A percentile compares a stretch with the other conserved stretches of the same genome.
Evolutionary conservation across 2,329 filamentous ascomycete genomes (phyloP).

Genomic region (Exophiala alcalophila): DNA sequence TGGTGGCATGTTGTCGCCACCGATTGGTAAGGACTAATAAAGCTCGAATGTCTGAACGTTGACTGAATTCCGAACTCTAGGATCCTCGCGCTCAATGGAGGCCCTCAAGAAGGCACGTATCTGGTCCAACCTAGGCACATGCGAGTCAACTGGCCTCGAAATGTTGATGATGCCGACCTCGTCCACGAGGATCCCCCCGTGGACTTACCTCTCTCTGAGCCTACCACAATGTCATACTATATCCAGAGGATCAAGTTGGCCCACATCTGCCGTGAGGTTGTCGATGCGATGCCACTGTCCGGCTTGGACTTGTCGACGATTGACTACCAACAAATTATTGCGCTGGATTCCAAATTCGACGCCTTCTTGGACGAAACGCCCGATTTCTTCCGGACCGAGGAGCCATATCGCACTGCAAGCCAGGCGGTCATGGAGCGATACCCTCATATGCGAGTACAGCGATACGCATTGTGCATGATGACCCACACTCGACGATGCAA

Average conservation of each 20-base stretch:
- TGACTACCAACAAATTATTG: slow-evolving; percentile 40
- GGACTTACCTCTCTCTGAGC: slow-evolving; percentile 35
- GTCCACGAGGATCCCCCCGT: slow-evolving; percentile 18
- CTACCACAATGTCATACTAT: slow-evolving; percentile 47
- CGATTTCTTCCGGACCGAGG: slow-evolving; percentile 39
- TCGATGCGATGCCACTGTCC: slow-evolving; percentile 37
- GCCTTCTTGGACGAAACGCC: slow-evolving; percentile 36
- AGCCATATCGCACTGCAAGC: slow-evolving; percentile 31
- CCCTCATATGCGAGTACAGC: slow-evolving; percentile 37
- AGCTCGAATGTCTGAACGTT: too few relatives aligned
- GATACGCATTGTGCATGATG: slow-evolving; percentile 37
- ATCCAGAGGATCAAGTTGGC: slow-evolving; percentile 44
- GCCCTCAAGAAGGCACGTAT: slow-evolving; percentile 47
- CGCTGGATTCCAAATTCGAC: slow-evolving; percentile 38
- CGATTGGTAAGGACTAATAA: slow-evolving; percentile 48
- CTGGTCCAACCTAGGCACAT: slow-evolving; percentile 42
- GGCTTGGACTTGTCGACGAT: slow-evolving; percentile 32
- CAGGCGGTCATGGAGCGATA: slow-evolving; percentile 33
- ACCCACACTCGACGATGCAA: slow-evolving; percentile 39
- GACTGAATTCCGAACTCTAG: too few relatives aligned
- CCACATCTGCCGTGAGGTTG: slow-evolving; percentile 40
- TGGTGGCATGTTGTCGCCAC: slow-evolving; percentile 46
- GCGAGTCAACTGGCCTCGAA: slow-evolving; percentile 41
- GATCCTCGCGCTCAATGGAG: slow-evolving; percentile 42
- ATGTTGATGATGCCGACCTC: slow-evolving; percentile 44